Base-by-base conservation (phyloP, 345 rosid species). In the Triadica sebifera region DNA sequence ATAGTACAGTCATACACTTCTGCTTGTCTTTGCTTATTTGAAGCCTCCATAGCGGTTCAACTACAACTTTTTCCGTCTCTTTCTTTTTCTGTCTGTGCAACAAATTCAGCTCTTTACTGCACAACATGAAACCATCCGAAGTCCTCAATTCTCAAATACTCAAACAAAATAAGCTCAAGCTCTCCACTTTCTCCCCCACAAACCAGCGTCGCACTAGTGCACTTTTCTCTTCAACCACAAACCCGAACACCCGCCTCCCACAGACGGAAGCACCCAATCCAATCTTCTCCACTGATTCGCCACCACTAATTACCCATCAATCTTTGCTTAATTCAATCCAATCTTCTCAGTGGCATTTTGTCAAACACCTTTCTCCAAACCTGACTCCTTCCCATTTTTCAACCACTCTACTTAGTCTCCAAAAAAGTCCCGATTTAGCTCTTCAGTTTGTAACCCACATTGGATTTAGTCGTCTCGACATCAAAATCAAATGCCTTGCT, bases 291-390 rank as follows among this genome's bases (percentile, higher is more conserved):
- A 20, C 25, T 8, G 58, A 50, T 24, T 47, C 61, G 41, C 64
- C 71, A n/a, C 46, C 72, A 19, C 63, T 77, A 12, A 22, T 74
- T 57, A 80, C 80, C 4, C 63, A 71, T 0, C 75, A 65, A 0
- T 0, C 1, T 0, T 50, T 92, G 0, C 49, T 81, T 1, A 53
- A 78, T 0, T 86, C 80, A 0, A 73, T 87, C 52, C 79, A 53
- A 45, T 84, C 98, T 75, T 89, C 90, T 79, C 86, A 85, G 83
- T 89, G 97, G 98, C 90, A 91, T 86, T 79, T 84, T 81, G 70
- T 94, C 93, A 76, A 91, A 85, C 93, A 89, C 10, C 60, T 81
- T 64, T 75, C 88, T 4, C 65, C 73, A 51, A 84, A 79, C 6
- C 74, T 92, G 60, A 77, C 83, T 13, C 79, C 94, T 20, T 74